Conservation (phyloP, 345 rosid genomes). For the Psidium friedrichsthalianum region DNA sequence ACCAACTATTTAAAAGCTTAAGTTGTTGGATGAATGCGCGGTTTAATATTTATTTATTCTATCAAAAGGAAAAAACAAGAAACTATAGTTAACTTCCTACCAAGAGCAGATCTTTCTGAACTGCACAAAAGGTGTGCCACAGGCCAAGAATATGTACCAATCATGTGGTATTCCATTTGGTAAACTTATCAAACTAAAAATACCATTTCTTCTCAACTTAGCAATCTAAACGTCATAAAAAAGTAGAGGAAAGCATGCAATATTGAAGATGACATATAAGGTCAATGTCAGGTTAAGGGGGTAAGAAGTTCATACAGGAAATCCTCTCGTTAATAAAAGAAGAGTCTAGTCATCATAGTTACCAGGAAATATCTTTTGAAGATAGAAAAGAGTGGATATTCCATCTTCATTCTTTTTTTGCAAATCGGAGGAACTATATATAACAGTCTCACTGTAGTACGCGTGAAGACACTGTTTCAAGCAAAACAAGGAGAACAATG, state of each 20-base stretch:
- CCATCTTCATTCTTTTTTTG: slow-evolving; percentile 98
- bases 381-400: slow-evolving; percentile 90
- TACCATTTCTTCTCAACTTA: background rate
- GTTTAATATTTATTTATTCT: too few species aligned
- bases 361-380: slow-evolving; percentile 99
- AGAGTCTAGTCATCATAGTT: slow-evolving; percentile 2
- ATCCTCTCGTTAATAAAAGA: background rate
- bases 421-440: slow-evolving; percentile 83
- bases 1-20: too few species aligned
- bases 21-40: too few species aligned
- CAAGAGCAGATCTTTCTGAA: background rate
- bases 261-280: background rate
- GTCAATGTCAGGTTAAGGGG: background rate
- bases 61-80: background rate
- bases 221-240: background rate
- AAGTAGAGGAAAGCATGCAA: background rate
- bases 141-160: background rate
- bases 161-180: background rate
- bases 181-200: background rate
- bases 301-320: background rate
- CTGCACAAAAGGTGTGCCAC: background rate
- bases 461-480: slow-evolving; percentile 81
- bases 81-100: background rate
- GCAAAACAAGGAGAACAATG: slow-evolving; percentile 3
- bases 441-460: slow-evolving; percentile 97